A percentile compares a stretch with the other conserved stretches of the same genome.
phyloP scores from a whole-genome alignment of 2,329 filamentous ascomycete species.

The Aspergillus sp. region DNA sequence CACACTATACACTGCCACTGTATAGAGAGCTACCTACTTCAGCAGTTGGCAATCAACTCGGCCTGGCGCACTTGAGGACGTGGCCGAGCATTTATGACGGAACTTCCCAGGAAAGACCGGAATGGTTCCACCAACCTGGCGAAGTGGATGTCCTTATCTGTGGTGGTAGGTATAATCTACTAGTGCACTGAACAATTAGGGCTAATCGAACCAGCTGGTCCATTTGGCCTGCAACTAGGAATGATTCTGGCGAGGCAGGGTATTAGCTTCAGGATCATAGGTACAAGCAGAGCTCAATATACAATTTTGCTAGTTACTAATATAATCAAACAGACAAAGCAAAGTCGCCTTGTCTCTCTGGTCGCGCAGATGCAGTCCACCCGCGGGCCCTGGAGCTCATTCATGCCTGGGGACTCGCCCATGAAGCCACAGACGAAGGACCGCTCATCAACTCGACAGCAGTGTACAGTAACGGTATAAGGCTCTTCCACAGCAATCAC shows the following conservation, averaged over 20 bases:
- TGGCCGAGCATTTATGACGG: constrained; percentile 8
- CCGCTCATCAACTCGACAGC: constrained; percentile 4
- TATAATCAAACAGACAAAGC: not conserved
- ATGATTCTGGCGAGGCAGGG: not conserved
- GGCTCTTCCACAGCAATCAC: not conserved
- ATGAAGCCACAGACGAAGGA: constrained; percentile 4
- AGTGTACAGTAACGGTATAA: not conserved
- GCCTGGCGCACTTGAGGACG: not conserved
- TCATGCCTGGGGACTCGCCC: constrained; percentile 1
- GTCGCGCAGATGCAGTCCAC: not conserved
- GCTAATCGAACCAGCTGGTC: constrained; percentile 3
- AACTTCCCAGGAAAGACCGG: not conserved
- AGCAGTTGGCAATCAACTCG: not conserved
- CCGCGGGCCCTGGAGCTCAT: not conserved
- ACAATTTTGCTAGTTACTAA: too few relatives aligned
- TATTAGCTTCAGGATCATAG: constrained; percentile 3
- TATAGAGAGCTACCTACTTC: not conserved
- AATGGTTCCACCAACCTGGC: not conserved
- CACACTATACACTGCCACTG: not conserved
- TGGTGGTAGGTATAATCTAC: not conserved
- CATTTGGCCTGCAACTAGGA: not conserved
- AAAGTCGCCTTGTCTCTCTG: not conserved
- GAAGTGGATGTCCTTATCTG: constrained; percentile 8
- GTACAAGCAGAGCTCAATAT: not conserved
- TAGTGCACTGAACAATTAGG: too few relatives aligned